phyloP scores from a whole-genome alignment of 1,284 basidiomycete genomes.

The Tetrapyrgos nigripes region DNA sequence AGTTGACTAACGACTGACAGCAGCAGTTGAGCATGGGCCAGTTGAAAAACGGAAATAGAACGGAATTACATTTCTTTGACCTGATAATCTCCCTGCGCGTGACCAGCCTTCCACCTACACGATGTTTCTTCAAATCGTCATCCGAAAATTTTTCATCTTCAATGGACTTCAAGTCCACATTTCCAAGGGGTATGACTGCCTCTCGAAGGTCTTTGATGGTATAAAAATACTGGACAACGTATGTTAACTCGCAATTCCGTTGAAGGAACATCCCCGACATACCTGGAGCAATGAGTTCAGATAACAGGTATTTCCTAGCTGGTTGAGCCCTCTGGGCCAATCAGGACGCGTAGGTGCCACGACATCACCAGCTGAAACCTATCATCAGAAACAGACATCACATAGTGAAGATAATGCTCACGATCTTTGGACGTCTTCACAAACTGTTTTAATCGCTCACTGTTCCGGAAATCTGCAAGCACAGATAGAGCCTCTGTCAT shows the following conservation, averaged over 20 bases:
- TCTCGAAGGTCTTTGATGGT: conserved; percentile 90
- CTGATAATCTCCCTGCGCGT: conserved; percentile 81
- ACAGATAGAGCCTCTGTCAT: conserved; percentile 72
- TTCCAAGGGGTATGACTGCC: conserved; percentile 69
- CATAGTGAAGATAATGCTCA: conserved; percentile 45
- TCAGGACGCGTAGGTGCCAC: conserved; percentile 59
- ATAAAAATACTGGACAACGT: conserved; percentile 80
- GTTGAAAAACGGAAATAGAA: not conserved
- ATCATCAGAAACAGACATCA: not conserved
- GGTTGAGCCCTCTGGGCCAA: conserved; percentile 87
- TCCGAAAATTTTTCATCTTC: conserved; percentile 78
- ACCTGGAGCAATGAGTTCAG: conserved; percentile 88
- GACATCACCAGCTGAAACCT: conserved; percentile 64
- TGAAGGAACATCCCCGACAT: conserved; percentile 15
- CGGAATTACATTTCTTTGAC: conserved; percentile 79
- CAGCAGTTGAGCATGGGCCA: conserved; percentile 21
- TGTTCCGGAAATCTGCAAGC: conserved; percentile 76
- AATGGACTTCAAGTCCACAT: conserved; percentile 57
- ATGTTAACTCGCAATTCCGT: not conserved
- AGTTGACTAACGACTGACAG: conserved; percentile 78
- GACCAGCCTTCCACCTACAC: conserved; percentile 87
- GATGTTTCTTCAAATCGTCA: conserved; percentile 79
- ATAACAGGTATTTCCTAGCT: conserved; percentile 94
- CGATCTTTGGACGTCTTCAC: conserved; percentile 73
- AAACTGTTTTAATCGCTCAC: conserved; percentile 72